Evolutionary conservation across 1,284 basidiomycete species (phyloP).

Genomic region (Sphagnurus paluster): DNA sequence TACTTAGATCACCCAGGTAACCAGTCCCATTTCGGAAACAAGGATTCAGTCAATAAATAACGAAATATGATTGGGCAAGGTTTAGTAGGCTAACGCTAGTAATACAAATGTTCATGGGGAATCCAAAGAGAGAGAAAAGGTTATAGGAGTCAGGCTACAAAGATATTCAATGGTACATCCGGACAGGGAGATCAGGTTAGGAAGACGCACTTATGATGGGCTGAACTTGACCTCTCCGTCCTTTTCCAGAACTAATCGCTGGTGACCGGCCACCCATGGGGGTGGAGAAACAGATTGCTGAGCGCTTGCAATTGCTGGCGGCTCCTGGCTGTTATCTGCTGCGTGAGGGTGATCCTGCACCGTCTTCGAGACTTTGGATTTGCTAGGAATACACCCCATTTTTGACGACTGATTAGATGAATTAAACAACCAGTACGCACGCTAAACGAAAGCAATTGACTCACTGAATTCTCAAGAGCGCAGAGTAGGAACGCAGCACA

Average conservation of each 20-base stretch:
- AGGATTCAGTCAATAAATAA: background rate
- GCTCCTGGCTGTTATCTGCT: no score
- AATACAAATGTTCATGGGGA: no score
- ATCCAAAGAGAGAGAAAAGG: no score
- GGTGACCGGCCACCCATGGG: conserved; percentile 14
- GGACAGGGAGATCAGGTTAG: background rate
- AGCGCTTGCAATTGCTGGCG: no score
- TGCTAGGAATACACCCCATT: conserved; percentile 37
- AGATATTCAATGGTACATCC: background rate
- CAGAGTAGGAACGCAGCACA: no score
- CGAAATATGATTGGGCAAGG: no score
- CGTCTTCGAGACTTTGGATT: no score
- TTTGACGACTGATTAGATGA: background rate
- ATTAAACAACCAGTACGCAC: background rate
- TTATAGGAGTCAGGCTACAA: background rate
- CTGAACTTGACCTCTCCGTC: conserved; percentile 5
- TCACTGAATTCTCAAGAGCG: no score
- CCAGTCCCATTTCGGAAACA: conserved; percentile 8
- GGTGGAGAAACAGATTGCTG: conserved; percentile 3
- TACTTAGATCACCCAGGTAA: conserved; percentile 15
- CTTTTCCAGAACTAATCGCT: conserved; percentile 7
- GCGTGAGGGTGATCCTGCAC: no score
- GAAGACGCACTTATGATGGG: background rate
- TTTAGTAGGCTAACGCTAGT: no score
- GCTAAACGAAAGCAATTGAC: no score